Conservation (phyloP, 2,329 filamentous ascomycete species). For the Apiospora malaysiana region DNA sequence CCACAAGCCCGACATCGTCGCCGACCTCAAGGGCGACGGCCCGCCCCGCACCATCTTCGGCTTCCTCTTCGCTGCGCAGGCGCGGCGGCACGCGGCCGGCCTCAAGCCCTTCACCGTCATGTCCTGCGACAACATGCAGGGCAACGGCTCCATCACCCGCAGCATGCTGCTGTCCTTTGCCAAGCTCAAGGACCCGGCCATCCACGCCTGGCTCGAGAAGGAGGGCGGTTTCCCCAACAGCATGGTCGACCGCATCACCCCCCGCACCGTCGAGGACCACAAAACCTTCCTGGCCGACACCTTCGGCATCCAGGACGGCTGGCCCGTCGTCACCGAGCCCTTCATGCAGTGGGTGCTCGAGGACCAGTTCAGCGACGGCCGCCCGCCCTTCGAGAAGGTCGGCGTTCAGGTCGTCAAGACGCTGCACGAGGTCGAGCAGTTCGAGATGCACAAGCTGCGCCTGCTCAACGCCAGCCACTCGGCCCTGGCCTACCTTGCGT, state of each 20-base stretch:
- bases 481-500: constrained; percentile 56
- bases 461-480: constrained; percentile 60
- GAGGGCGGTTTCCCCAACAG: constrained; percentile 58
- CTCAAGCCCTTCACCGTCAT: constrained; percentile 60
- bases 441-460: constrained; percentile 62
- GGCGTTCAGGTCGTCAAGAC: constrained; percentile 58
- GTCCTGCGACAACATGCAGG: constrained; percentile 64
- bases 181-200: constrained; percentile 49
- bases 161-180: constrained; percentile 59
- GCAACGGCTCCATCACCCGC: constrained; percentile 59
- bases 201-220: constrained; percentile 55
- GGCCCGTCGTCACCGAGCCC: constrained; percentile 61
- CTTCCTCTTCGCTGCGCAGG: constrained; percentile 58
- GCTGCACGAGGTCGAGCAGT: constrained; percentile 58
- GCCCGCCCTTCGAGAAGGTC: constrained; percentile 57
- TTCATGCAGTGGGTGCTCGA: constrained; percentile 63
- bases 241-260: constrained; percentile 63
- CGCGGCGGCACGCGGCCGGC: constrained; percentile 49
- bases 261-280: constrained; percentile 53
- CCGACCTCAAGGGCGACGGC: constrained; percentile 51
- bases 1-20: constrained; percentile 55
- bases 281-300: constrained; percentile 49
- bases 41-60: constrained; percentile 55
- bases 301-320: constrained; percentile 55
- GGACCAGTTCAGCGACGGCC: constrained; percentile 57